phyloP scores from a whole-genome alignment of 768 basidiomycete genomes.

The Lactarius sanguifluus region DNA sequence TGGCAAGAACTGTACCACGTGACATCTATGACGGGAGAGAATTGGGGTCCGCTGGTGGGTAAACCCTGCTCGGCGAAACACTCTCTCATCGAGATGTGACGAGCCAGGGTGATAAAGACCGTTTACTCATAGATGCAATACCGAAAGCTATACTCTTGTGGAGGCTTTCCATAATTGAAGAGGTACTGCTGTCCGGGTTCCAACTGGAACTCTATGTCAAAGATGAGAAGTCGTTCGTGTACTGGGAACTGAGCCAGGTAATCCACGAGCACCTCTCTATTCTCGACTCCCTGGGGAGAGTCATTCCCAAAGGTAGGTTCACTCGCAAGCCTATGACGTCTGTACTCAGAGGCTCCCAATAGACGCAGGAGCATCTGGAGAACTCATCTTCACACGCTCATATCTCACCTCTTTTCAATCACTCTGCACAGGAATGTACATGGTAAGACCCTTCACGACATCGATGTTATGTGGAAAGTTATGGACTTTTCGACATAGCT shows the following conservation, averaged over 20 bases:
- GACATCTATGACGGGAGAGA: constrained; percentile 35
- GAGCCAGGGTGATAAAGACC: constrained; percentile 27
- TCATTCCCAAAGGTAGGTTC: constrained; percentile 43
- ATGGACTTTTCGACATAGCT: constrained; percentile 38
- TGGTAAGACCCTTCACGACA: constrained; percentile 41
- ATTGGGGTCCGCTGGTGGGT: constrained; percentile 30
- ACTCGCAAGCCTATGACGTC: background rate
- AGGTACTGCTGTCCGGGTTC: constrained; percentile 73
- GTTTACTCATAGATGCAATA: constrained; percentile 32
- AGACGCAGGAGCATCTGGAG: constrained; percentile 21
- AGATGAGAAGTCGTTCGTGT: constrained; percentile 70
- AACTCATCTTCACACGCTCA: constrained; percentile 19
- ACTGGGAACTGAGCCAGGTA: constrained; percentile 67
- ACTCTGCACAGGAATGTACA: constrained; percentile 53
- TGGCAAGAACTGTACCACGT: constrained; percentile 66
- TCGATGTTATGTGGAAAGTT: background rate
- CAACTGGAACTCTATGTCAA: constrained; percentile 70
- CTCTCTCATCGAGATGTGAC: constrained; percentile 2
- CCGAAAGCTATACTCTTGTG: constrained; percentile 54
- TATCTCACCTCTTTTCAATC: constrained; percentile 35
- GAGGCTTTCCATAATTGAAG: constrained; percentile 59
- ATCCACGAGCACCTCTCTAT: constrained; percentile 55
- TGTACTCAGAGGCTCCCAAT: background rate
- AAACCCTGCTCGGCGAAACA: background rate
- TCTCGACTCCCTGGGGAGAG: constrained; percentile 48